Conservation (phyloP, 352 stramenopile genomes). For the Globisporangium canariense region DNA sequence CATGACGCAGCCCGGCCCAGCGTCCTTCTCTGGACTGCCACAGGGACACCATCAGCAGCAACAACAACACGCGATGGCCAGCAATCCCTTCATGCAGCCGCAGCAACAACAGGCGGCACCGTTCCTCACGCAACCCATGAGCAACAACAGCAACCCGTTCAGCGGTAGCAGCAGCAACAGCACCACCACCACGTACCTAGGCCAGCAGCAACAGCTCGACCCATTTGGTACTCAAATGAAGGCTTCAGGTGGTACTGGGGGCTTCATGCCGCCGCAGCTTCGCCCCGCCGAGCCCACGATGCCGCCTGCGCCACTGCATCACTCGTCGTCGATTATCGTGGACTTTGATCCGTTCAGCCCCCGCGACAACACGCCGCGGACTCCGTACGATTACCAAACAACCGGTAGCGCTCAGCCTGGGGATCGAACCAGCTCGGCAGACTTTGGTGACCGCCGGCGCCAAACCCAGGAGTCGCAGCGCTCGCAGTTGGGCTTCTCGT, state of each 20-base stretch:
- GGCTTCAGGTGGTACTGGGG: not conserved
- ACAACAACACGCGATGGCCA: slow-evolving; percentile 15
- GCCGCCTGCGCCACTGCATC: slow-evolving; percentile 22
- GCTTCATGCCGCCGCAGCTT: slow-evolving; percentile 14
- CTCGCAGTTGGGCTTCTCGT: slow-evolving; percentile 51
- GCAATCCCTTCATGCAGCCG: slow-evolving; percentile 24
- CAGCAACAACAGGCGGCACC: slow-evolving; percentile 27
- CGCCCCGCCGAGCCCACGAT: slow-evolving; percentile 27
- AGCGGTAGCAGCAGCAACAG: not conserved
- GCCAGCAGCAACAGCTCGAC: slow-evolving; percentile 29
- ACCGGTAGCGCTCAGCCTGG: not conserved
- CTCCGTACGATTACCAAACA: slow-evolving; percentile 40
- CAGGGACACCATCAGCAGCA: slow-evolving; percentile 20
- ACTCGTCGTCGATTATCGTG: slow-evolving; percentile 46
- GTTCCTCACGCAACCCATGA: slow-evolving; percentile 42
- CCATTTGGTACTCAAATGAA: slow-evolving; percentile 41
- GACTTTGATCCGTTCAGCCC: slow-evolving; percentile 78
- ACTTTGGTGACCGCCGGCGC: slow-evolving; percentile 38
- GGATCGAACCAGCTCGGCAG: not conserved
- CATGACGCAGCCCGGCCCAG: slow-evolving; percentile 56
- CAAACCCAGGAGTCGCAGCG: slow-evolving; percentile 67
- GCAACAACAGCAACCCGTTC: slow-evolving; percentile 52
- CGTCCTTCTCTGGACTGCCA: slow-evolving; percentile 39
- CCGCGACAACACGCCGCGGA: slow-evolving; percentile 43
- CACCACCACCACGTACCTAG: not conserved